A percentile compares a stretch with the other conserved stretches of the same genome.
Evolutionary conservation across 352 stramenopile genomes (phyloP).

Genomic region (Globisporangium heterothallicum): DNA sequence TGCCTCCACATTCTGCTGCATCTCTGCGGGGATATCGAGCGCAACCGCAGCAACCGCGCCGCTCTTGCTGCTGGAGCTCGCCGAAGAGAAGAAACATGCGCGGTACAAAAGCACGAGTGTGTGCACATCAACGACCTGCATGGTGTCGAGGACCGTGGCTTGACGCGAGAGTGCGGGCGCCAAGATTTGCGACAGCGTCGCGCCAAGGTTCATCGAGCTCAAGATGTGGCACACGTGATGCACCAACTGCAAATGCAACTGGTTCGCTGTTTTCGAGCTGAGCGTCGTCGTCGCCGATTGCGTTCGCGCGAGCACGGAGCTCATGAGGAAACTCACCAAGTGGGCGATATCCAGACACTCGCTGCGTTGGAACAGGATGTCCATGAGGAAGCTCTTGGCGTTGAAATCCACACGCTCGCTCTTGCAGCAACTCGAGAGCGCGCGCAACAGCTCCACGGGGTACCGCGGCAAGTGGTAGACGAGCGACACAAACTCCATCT

Average conservation of each 20-base stretch:
- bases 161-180: conserved; percentile 52
- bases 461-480: conserved; percentile 75
- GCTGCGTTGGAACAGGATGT: conserved; percentile 68
- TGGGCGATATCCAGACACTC: conserved; percentile 62
- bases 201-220: conserved; percentile 58
- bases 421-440: conserved; percentile 73
- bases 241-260: conserved; percentile 47
- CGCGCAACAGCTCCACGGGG: conserved; percentile 57
- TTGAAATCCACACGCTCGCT: conserved; percentile 45
- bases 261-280: conserved; percentile 19
- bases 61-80: conserved; percentile 15
- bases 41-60: no score
- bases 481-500: conserved; percentile 66
- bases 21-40: conserved; percentile 37
- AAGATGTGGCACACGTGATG: conserved; percentile 63
- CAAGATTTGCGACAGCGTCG: conserved; percentile 64
- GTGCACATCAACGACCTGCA: conserved; percentile 45
- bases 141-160: conserved; percentile 22
- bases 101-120: conserved; percentile 57
- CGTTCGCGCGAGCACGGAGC: conserved; percentile 44
- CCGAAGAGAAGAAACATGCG: conserved; percentile 46
- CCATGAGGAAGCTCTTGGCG: conserved; percentile 80
- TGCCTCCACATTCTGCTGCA: conserved; percentile 31
- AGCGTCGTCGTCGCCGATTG: conserved; percentile 4
- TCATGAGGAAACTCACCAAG: conserved; percentile 81